A percentile compares a stretch with the other conserved stretches of the same genome.
phyloP scores from a whole-genome alignment of 2,329 filamentous ascomycete genomes.

The Thelonectria discophora region DNA sequence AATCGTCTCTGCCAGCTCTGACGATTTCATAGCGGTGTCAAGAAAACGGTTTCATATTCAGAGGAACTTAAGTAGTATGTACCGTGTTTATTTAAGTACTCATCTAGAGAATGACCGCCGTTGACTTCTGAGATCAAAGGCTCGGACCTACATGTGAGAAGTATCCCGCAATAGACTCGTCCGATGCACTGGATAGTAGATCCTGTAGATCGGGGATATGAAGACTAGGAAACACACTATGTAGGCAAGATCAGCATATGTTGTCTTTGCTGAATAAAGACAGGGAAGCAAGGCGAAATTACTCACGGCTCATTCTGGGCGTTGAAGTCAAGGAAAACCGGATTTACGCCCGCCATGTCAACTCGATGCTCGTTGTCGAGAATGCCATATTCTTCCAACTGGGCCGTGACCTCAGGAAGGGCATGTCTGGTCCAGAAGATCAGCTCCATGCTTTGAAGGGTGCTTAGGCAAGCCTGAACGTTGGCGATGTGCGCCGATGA shows the following conservation, averaged over 20 bases:
- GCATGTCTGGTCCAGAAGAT: conserved; percentile 23
- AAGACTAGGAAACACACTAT: conserved; percentile 7
- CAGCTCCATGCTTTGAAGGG: conserved; percentile 22
- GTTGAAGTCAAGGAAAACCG: conserved; percentile 18
- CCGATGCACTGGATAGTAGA: conserved; percentile 6
- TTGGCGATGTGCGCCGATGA: conserved; percentile 1
- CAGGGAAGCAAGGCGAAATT: not conserved
- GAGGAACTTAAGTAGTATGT: not conserved
- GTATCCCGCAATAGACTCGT: conserved; percentile 4
- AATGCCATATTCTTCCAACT: conserved; percentile 20
- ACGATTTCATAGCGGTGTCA: not conserved
- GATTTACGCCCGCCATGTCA: not conserved
- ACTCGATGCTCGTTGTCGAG: conserved; percentile 10
- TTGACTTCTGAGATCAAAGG: not conserved
- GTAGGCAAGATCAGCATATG: not conserved
- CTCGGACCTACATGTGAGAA: not conserved
- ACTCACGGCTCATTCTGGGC: conserved; percentile 19
- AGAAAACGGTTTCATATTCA: not conserved
- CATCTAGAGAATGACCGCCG: not conserved
- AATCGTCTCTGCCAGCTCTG: conserved; percentile 8
- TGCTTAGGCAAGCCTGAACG: conserved; percentile 11
- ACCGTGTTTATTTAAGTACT: not conserved
- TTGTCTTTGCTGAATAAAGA: not conserved
- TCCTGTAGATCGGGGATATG: conserved; percentile 20
- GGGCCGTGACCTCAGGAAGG: conserved; percentile 17